phyloP scores from a whole-genome alignment of 208 protist species.

The Leishmania lainsoni region DNA sequence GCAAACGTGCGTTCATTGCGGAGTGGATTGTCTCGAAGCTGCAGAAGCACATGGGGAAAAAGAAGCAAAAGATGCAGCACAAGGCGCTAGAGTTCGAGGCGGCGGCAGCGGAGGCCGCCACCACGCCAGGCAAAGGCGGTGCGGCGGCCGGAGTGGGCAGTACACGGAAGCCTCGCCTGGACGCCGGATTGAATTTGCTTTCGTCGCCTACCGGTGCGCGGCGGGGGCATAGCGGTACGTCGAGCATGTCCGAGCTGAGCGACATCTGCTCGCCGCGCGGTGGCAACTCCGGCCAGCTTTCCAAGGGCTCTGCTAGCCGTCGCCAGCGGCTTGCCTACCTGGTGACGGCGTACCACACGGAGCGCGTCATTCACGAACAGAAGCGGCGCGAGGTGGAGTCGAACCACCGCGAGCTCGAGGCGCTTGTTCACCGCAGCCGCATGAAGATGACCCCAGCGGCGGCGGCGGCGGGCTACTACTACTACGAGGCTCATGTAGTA shows the following conservation, averaged over 20 bases:
- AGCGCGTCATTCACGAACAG: conserved; percentile 32
- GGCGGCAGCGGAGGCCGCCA: no score
- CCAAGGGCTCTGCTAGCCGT: neutral
- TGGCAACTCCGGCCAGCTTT: neutral
- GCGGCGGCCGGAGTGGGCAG: neutral
- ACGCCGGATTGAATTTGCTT: neutral
- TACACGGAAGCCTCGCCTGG: neutral
- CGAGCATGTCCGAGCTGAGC: conserved; percentile 12
- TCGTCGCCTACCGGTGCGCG: neutral
- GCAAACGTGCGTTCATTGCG: conserved; percentile 14
- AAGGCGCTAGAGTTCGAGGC: conserved; percentile 26
- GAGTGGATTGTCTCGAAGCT: conserved; percentile 37
- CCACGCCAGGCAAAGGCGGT: neutral
- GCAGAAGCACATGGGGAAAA: conserved; percentile 36
- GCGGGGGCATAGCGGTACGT: conserved; percentile 1
- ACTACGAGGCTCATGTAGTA: conserved; percentile 11
- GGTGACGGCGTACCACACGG: conserved; percentile 27
- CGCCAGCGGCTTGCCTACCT: conserved; percentile 21
- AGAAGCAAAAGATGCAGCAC: conserved; percentile 23
- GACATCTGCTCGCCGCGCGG: conserved; percentile 4
- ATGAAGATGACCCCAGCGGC: conserved; percentile 26
- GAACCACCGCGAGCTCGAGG: conserved; percentile 17
- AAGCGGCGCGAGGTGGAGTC: conserved; percentile 21
- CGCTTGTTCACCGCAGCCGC: conserved; percentile 13
- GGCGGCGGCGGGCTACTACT: conserved; percentile 25